Conservation (phyloP, 2,329 filamentous ascomycete genomes). For the Aspergillus pseudotamarii region DNA sequence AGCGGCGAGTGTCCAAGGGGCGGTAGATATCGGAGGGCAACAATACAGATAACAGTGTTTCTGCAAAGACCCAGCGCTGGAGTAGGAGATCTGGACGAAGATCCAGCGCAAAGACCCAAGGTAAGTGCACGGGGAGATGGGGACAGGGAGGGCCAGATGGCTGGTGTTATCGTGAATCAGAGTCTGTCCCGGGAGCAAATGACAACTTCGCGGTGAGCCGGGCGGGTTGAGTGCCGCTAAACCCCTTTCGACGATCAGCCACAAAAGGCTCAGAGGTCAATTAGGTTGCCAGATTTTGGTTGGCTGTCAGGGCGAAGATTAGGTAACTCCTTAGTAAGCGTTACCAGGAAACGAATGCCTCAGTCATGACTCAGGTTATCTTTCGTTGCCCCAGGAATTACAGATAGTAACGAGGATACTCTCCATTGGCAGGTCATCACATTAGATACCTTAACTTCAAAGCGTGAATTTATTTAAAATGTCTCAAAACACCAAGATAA, state of each 20-base stretch:
- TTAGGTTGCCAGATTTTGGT: slow-evolving; percentile 17
- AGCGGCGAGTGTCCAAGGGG: slow-evolving; percentile 4
- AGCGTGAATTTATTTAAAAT: neutral
- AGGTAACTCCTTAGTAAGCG: neutral
- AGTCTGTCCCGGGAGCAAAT: neutral
- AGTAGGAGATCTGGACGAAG: neutral
- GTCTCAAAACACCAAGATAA: neutral
- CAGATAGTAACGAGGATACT: neutral
- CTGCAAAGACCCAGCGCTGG: neutral
- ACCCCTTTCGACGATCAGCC: slow-evolving; percentile 1
- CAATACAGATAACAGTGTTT: neutral
- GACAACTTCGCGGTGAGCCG: slow-evolving; percentile 13
- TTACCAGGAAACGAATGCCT: neutral
- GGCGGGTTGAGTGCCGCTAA: slow-evolving; percentile 7
- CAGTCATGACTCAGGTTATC: neutral
- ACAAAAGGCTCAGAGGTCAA: slow-evolving; percentile 8
- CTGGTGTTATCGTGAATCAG: slow-evolving; percentile 6
- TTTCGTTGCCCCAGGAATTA: neutral
- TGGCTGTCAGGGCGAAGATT: slow-evolving; percentile 1
- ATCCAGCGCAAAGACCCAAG: neutral
- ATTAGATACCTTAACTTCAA: neutral
- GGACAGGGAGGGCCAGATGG: neutral
- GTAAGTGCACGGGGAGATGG: neutral
- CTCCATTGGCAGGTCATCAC: neutral
- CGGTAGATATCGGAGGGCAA: neutral